phyloP scores from a whole-genome alignment of 441 rosid genomes.

The Populus hybrid region DNA sequence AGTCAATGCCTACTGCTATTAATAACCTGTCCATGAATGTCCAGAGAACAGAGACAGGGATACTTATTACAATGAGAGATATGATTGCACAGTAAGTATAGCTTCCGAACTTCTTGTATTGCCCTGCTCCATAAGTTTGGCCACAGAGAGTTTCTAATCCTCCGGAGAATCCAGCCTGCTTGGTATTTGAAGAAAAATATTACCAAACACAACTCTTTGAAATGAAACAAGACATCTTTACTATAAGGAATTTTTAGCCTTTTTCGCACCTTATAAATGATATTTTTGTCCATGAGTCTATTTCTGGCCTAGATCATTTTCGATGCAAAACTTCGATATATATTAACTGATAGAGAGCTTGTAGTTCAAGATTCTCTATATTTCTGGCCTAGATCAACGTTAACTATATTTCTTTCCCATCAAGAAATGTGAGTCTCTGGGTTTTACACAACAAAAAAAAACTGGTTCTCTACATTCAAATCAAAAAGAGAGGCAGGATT shows the following conservation, averaged over 20 bases:
- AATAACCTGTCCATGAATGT: slow-evolving; percentile 46
- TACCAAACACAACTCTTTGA: background rate
- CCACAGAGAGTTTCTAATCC: background rate
- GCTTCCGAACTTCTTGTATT: background rate
- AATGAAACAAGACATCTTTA: background rate
- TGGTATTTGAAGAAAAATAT: background rate
- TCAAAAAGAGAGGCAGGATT: background rate
- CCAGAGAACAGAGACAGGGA: slow-evolving; percentile 58
- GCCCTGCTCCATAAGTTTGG: slow-evolving; percentile 2
- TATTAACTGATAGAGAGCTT: background rate
- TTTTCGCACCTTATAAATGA: background rate
- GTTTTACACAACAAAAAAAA: background rate
- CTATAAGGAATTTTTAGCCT: background rate
- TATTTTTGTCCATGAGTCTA: background rate
- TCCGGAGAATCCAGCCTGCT: background rate
- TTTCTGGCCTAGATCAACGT: background rate
- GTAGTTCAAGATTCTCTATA: background rate
- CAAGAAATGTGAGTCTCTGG: background rate
- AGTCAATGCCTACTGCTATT: slow-evolving; percentile 50
- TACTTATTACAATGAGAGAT: slow-evolving; percentile 35
- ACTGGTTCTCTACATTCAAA: background rate
- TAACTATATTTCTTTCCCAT: background rate
- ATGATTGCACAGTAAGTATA: background rate
- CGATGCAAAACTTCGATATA: background rate
- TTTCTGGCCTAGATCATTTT: background rate